These are phyloP conservation scores for Daedaleopsis nitida DNA, from an alignment of 768 basidiomycete genomes.

Conservation along the genomic window DNA sequence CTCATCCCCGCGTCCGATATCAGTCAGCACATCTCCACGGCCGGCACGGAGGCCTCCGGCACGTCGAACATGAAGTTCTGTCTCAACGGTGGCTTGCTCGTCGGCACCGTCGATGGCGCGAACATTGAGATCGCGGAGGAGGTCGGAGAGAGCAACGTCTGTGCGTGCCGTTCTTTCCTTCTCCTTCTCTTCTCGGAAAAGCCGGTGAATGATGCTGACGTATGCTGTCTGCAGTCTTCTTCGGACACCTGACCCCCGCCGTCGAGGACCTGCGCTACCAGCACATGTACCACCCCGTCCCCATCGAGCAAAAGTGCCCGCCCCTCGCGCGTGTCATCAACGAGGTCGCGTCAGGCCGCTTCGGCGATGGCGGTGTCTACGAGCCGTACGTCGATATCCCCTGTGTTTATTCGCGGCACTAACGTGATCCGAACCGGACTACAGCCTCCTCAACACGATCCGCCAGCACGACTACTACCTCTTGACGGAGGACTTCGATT, in stretches of 20 bases:
- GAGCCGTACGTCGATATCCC: slow-evolving; percentile 64
- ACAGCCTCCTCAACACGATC: slow-evolving; percentile 72
- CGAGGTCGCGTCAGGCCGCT: slow-evolving; percentile 72
- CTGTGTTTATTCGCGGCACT: slow-evolving; percentile 1
- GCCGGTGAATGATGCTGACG: background rate
- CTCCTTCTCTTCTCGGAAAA: background rate
- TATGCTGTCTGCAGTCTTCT: slow-evolving; percentile 71
- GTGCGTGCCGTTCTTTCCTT: slow-evolving; percentile 48
- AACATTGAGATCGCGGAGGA: slow-evolving; percentile 98
- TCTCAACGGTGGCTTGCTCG: slow-evolving; percentile 84
- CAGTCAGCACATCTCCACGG: slow-evolving; percentile 96
- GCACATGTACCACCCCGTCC: slow-evolving; percentile 80
- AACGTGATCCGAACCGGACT: too few species aligned
- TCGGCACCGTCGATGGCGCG: slow-evolving; percentile 93
- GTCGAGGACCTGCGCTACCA: slow-evolving; percentile 87
- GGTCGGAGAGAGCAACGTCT: slow-evolving; percentile 90
- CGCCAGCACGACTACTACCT: slow-evolving; percentile 78
- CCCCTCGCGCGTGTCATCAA: slow-evolving; percentile 79
- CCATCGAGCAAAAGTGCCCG: slow-evolving; percentile 83
- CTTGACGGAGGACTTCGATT: slow-evolving; percentile 92
- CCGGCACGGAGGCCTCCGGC: slow-evolving; percentile 88
- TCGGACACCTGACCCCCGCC: slow-evolving; percentile 83
- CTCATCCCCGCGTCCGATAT: slow-evolving; percentile 93
- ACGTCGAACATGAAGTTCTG: slow-evolving; percentile 91
- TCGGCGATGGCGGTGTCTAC: slow-evolving; percentile 81